A percentile compares a stretch with the other conserved stretches of the same genome.
These are phyloP conservation scores for Fallopia convolvulus DNA, from an alignment of 148 eudicot genomes.

Conservation along the genomic window DNA sequence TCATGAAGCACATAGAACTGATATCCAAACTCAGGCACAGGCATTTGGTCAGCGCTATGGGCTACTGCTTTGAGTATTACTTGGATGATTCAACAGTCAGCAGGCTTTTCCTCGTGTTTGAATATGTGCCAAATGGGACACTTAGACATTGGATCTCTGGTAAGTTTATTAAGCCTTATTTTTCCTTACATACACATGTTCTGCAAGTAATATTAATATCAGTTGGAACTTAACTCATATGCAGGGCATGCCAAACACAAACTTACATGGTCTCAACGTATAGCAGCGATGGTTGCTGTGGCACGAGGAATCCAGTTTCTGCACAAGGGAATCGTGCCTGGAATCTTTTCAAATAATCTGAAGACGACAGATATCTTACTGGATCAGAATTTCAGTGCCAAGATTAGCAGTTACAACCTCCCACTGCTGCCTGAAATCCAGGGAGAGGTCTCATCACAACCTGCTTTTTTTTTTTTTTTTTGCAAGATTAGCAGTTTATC, in stretches of 20 bases:
- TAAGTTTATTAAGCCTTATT: conserved; percentile 15
- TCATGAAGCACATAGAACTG: conserved; percentile 65
- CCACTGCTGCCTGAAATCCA: conserved; percentile 47
- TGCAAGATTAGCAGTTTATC: not conserved
- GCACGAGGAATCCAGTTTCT: conserved; percentile 86
- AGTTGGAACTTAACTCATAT: conserved; percentile 7
- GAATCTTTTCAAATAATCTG: conserved; percentile 60
- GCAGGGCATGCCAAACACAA: conserved; percentile 34
- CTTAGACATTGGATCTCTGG: conserved; percentile 83
- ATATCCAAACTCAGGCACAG: conserved; percentile 76
- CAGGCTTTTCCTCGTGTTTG: conserved; percentile 79
- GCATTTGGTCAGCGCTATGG: conserved; percentile 80
- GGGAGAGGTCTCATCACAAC: conserved; percentile 34
- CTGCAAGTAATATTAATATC: not conserved
- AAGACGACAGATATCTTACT: conserved; percentile 70
- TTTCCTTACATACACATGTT: not conserved
- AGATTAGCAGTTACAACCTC: conserved; percentile 72
- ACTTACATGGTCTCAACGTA: conserved; percentile 79
- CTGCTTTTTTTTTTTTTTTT: too few relatives aligned
- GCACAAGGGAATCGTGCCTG: conserved; percentile 74
- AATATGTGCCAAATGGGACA: conserved; percentile 75
- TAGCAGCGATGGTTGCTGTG: conserved; percentile 71
- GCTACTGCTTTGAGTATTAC: conserved; percentile 90
- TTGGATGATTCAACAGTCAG: conserved; percentile 90
- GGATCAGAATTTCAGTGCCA: conserved; percentile 72